A percentile compares a stretch with the other conserved stretches of the same genome.
phyloP scores from a whole-genome alignment of 176 grass and related monocot genomes.

The Avena eriantha region DNA sequence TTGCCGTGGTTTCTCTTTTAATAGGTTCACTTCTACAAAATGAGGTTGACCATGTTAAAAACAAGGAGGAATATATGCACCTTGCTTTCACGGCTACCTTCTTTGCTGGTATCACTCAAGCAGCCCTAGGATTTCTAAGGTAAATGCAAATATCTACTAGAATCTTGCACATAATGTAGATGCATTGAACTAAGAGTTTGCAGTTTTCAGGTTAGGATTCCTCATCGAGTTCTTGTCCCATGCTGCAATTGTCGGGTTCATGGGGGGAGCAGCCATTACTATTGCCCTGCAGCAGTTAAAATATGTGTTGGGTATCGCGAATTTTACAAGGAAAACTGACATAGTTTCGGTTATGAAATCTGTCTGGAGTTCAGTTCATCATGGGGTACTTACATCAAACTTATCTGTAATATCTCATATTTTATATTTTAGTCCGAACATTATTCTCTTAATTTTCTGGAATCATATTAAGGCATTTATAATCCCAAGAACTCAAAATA shows the following conservation, averaged over 20 bases:
- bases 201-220: slow-evolving; percentile 83
- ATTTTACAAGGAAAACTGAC: slow-evolving; percentile 88
- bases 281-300: slow-evolving; percentile 98
- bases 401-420: not conserved
- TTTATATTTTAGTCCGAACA: not conserved
- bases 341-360: slow-evolving; percentile 94
- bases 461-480: not conserved
- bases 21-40: slow-evolving; percentile 84
- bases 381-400: slow-evolving; percentile 62
- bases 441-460: not conserved
- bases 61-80: slow-evolving; percentile 72
- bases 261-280: slow-evolving; percentile 92
- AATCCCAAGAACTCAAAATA: not conserved
- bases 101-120: slow-evolving; percentile 98
- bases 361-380: slow-evolving; percentile 79
- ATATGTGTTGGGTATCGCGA: slow-evolving; percentile 73
- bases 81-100: slow-evolving; percentile 97
- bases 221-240: slow-evolving; percentile 94
- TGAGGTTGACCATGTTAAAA: slow-evolving; percentile 64
- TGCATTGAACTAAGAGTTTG: not conserved
- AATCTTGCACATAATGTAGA: not conserved
- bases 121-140: slow-evolving; percentile 89
- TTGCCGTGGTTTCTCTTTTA: slow-evolving; percentile 92
- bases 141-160: slow-evolving; percentile 23
- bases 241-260: slow-evolving; percentile 98